Percentiles rank a stretch among this genome's conserved stretches.
phyloP scores from a whole-genome alignment of 208 protist species.

The Leishmania arabica region DNA sequence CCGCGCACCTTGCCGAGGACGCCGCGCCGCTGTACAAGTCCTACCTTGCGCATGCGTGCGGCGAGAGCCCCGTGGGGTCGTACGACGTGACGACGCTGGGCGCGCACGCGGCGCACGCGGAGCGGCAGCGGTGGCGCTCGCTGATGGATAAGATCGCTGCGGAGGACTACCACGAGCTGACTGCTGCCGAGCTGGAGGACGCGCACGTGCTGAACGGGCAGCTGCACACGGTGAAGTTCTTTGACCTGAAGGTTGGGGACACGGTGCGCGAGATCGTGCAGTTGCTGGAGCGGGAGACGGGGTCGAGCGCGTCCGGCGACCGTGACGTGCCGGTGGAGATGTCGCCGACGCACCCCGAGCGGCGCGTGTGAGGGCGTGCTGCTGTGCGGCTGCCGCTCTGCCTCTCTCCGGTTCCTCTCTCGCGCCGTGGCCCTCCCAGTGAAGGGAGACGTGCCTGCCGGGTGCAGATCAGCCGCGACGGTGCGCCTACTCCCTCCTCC shows the following conservation, averaged over 20 bases:
- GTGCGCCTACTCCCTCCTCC: neutral
- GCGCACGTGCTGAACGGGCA: constrained; percentile 72
- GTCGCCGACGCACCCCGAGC: constrained; percentile 79
- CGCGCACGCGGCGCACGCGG: constrained; percentile 38
- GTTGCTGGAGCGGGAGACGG: constrained; percentile 57
- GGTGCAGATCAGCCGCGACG: neutral
- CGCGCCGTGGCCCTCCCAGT: neutral
- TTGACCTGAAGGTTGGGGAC: constrained; percentile 87
- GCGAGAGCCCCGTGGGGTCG: constrained; percentile 55
- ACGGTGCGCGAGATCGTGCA: constrained; percentile 79
- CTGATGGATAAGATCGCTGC: constrained; percentile 77
- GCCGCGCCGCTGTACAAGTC: constrained; percentile 59
- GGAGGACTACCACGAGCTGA: constrained; percentile 79
- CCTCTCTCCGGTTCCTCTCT: neutral
- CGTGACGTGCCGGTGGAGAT: constrained; percentile 51
- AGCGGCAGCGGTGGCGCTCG: constrained; percentile 72
- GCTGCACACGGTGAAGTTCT: constrained; percentile 88
- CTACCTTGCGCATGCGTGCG: constrained; percentile 63
- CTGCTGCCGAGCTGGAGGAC: constrained; percentile 50
- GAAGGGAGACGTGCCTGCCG: constrained; percentile 7
- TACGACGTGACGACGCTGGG: constrained; percentile 61
- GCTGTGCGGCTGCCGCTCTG: neutral
- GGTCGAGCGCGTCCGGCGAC: constrained; percentile 44
- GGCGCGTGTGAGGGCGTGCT: constrained; percentile 43
- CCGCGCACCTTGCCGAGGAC: constrained; percentile 36